Evolutionary conservation across 306 rosid genomes (phyloP), one percentile per base, ranked within the genome.

Genomic region (Lathyrus oleraceus): DNA sequence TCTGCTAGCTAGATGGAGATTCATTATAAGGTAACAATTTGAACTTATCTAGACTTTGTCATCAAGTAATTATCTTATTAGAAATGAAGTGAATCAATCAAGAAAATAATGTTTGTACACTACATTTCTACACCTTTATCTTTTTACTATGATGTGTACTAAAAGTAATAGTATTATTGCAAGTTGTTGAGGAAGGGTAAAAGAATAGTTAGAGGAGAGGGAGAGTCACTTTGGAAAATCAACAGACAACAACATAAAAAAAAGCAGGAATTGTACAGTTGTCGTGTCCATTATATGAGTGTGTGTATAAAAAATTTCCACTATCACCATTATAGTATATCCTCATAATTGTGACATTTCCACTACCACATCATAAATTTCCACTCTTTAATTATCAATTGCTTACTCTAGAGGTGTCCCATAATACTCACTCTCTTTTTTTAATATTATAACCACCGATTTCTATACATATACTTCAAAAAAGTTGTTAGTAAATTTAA

Each of bases 1-100:
- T 76, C 86, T 75, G 82, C 83, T 17, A 53, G 35, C 35, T 53
- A 53, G 32, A 28, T 53, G 4, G 11, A 53, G 15, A 53, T 10
- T 21, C 0, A 6, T 53, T 53, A 21, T 20, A 6, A 53, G 60
- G 60, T 53, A 53, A 53, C 4, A 69, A 0, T 1, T 30, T 30
- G 36, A 30, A 30, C 36, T 5, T 30, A 30, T 30, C 8, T 30
- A 1, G 1, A 30, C 36, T 30, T 30, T n/a, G 38, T 44, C 13
- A 27, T 75, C 30, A 54, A 27, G 5, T 6, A 21, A 9, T 74
- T 27, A 39, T 39, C 27, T 74, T 27, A 39, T 39, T 40, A 52
- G 36, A 39, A 35, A 61, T n/a, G 72, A 74, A 47, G 72, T n/a
- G 66, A 74, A 9, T 60, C 19, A 44, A 65, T 43, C 61, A 25